Base-by-base conservation (phyloP, 257 asterid genomes). In the Fraxinus cuspidata region DNA sequence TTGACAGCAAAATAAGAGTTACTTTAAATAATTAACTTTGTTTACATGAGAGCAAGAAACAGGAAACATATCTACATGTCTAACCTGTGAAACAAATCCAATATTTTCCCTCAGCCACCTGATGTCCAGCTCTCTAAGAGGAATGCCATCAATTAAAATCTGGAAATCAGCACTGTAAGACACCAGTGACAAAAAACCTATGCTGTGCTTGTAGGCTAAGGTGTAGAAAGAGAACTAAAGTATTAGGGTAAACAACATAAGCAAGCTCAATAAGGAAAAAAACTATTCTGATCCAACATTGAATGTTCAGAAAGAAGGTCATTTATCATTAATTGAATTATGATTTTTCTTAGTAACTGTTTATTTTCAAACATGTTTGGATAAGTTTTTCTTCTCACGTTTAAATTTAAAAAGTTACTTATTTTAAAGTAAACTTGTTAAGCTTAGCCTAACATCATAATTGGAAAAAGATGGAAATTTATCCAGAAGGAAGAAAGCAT, bases 21-120 rank as follows among this genome's bases (percentile, higher is more conserved):
- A 19, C 23, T 18, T 51, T 4, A 23, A 13, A 25, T 34, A 11
- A 27, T 9, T 60, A 60, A 23, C 2, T 25, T 25, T 60, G 5
- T 60, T 60, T 21, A 60, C 12, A 7, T 21, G n/a, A 60, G 10
- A 60, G 67, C 31, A 60, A 21, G 67, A 60, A 25, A 63, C 34
- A 27, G 10, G 69, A 25, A 63, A 63, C 18, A 27, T 8, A 27
- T 63, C 29, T 23, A 58, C 16, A 5, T 31, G 70, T 65, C 86
- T 69, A 71, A 89, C 94, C 94, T 86, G 94, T 68, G 81, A 89
- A 70, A 89, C 90, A 69, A 47, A 86, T 82, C 94, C 94, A 38
- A 87, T 84, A 7, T 88, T 81, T 72, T 77, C 85, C 81, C 94
- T 86, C 56, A 89, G 79, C 90, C 92, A 89, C 80, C 85, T 83